These are phyloP conservation scores for Neovahlkampfia damariscottae DNA, from an alignment of 78 protist species.

Conservation along the genomic window DNA sequence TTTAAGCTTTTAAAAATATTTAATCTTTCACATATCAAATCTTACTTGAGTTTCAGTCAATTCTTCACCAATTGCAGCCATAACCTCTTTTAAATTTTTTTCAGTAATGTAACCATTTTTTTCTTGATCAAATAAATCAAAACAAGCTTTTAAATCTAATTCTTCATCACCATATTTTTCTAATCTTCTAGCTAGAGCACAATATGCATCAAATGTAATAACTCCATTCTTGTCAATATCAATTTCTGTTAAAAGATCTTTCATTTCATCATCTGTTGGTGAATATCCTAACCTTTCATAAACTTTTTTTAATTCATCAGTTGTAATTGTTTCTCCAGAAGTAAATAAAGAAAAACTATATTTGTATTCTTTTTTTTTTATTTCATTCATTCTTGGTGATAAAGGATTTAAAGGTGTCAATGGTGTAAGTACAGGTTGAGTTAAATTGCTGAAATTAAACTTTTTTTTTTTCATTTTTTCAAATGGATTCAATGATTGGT, in stretches of 20 bases:
- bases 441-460: no score
- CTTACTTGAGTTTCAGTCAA: slow-evolving; percentile 32
- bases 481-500: no score
- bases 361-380: no score
- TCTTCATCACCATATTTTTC: no score
- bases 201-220: slow-evolving; percentile 48
- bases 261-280: slow-evolving; percentile 38
- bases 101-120: neutral
- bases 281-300: slow-evolving; percentile 32
- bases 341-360: no score
- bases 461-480: no score
- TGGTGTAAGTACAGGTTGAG: no score
- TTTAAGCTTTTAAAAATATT: no score
- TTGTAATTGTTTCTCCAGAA: neutral
- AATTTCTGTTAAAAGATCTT: slow-evolving; percentile 42
- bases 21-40: no score
- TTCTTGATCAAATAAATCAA: neutral
- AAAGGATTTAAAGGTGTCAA: no score
- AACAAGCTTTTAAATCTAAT: neutral
- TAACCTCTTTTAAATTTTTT: neutral
- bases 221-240: slow-evolving; percentile 57
- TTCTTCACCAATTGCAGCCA: slow-evolving; percentile 37
- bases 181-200: neutral
- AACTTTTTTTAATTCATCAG: neutral
- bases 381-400: no score